Conservation (phyloP, 164 flowering plant genomes). For the Annona squamosa region DNA sequence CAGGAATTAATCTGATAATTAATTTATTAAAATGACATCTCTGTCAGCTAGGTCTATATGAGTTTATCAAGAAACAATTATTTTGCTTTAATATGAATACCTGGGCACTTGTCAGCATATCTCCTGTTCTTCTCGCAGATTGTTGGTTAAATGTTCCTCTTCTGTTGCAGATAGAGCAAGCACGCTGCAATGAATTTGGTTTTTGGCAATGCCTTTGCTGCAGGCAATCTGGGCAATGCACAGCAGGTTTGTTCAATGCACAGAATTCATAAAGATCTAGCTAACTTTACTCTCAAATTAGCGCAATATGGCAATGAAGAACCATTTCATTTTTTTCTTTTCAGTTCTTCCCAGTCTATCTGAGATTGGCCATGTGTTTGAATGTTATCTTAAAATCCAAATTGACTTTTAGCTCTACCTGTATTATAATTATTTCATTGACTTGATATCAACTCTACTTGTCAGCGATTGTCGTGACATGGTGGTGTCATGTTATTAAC, state of each 20-base stretch:
- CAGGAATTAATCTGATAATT: neutral
- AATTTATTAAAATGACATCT: slow-evolving; percentile 11
- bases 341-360: neutral
- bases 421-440: neutral
- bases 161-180: slow-evolving; percentile 11
- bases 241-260: slow-evolving; percentile 11
- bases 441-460: neutral
- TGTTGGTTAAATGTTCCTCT: neutral
- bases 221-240: slow-evolving; percentile 6
- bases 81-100: neutral
- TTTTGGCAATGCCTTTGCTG: slow-evolving; percentile 1
- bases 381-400: neutral
- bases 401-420: neutral
- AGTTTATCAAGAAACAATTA: slow-evolving; percentile 11
- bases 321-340: neutral
- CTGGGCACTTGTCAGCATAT: neutral
- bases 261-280: too few relatives aligned
- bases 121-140: neutral
- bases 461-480: neutral
- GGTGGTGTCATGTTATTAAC: neutral
- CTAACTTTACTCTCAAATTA: neutral
- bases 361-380: neutral
- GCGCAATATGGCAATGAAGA: too few relatives aligned
- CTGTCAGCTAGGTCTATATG: slow-evolving; percentile 7
- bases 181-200: slow-evolving; percentile 4